A percentile compares a stretch with the other conserved stretches of the same genome.
phyloP scores from a whole-genome alignment of 371 early-diverging fungal species.

The Parasitella parasitica region DNA sequence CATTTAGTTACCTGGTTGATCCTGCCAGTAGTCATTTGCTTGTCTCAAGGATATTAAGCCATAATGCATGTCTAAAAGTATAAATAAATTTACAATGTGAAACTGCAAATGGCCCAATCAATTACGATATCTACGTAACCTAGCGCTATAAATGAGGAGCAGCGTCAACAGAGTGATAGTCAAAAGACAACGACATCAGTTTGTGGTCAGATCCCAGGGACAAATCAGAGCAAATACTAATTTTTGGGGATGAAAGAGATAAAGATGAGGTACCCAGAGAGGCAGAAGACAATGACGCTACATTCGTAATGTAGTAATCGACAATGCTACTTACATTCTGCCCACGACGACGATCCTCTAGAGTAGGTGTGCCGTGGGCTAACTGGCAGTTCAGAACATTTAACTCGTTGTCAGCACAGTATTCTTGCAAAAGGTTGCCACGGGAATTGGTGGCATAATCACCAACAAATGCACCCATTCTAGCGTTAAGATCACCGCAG shows the following conservation, averaged over 20 bases:
- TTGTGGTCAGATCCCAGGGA: no score
- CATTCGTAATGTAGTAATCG: background rate
- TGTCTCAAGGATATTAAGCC: slow-evolving; percentile 18
- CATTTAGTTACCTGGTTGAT: slow-evolving; percentile 1
- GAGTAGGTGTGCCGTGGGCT: no score
- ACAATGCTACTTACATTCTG: background rate
- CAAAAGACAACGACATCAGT: no score
- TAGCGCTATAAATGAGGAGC: no score
- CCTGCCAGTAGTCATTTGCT: slow-evolving; percentile 11
- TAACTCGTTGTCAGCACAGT: no score
- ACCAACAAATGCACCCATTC: slow-evolving; percentile 1
- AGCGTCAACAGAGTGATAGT: no score
- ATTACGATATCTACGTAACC: slow-evolving; percentile 9
- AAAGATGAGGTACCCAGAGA: background rate
- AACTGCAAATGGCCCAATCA: slow-evolving; percentile 17
- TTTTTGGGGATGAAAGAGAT: background rate
- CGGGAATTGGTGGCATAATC: background rate
- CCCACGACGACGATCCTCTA: no score
- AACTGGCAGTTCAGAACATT: no score
- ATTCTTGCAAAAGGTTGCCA: background rate
- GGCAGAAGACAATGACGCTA: background rate
- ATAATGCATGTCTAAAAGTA: slow-evolving; percentile 19
- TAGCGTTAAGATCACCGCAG: slow-evolving; percentile 14
- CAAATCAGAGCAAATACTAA: no score
- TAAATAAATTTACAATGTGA: slow-evolving; percentile 14